phyloP scores from a whole-genome alignment of 2,329 filamentous ascomycete species.

The Thielaviopsis ethacetica region DNA sequence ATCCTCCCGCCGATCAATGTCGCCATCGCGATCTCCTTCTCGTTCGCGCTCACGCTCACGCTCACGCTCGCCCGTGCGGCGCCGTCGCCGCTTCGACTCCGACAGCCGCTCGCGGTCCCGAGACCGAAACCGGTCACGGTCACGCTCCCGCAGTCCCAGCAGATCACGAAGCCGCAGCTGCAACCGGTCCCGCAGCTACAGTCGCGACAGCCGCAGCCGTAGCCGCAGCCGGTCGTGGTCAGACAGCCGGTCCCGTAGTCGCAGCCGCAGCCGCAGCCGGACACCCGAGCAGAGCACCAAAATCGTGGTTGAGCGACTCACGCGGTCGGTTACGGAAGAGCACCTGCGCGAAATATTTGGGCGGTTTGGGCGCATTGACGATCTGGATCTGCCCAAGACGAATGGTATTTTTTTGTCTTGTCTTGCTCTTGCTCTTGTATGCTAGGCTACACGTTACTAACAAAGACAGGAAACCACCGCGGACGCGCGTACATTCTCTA shows the following conservation, averaged over 20 bases:
- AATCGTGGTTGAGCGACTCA: constrained; percentile 92
- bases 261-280: constrained; percentile 20
- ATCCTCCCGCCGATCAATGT: not conserved
- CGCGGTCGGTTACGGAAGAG: constrained; percentile 80
- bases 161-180: constrained; percentile 12
- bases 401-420: constrained; percentile 41
- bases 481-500: constrained; percentile 90
- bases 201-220: not conserved
- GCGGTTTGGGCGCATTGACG: constrained; percentile 68
- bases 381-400: constrained; percentile 82
- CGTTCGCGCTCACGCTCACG: not conserved
- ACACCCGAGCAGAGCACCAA: constrained; percentile 21
- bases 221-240: constrained; percentile 9
- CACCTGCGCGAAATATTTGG: constrained; percentile 89
- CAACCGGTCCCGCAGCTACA: not conserved
- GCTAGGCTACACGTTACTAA: not conserved
- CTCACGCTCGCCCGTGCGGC: not conserved
- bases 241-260: constrained; percentile 15
- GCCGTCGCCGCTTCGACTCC: not conserved
- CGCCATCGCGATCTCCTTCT: not conserved
- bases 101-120: not conserved
- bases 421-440: no score
- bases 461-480: constrained; percentile 32
- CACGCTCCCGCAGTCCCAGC: constrained; percentile 15
- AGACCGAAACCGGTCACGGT: no score